Conservation (phyloP, 2,329 filamentous ascomycete genomes). For the Alternaria burnsii region DNA sequence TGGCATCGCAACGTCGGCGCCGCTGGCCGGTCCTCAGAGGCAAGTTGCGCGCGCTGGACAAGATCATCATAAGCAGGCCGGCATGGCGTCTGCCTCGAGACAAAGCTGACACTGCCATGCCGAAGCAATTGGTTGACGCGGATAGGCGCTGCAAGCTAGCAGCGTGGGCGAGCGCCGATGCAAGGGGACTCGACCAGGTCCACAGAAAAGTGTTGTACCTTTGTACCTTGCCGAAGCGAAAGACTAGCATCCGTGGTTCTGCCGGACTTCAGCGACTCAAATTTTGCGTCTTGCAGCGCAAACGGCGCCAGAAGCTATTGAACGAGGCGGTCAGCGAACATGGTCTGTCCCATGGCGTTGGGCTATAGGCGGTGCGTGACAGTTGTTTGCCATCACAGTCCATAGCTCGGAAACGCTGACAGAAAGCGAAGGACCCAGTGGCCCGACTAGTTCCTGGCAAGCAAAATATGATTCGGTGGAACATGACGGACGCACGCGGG, state of each 20-base stretch:
- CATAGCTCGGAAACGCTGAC: conserved; percentile 7
- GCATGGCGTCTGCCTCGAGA: background rate
- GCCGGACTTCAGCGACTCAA: conserved; percentile 22
- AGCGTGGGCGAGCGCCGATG: conserved; percentile 42
- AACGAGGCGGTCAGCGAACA: conserved; percentile 2
- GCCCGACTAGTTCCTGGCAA: conserved; percentile 21
- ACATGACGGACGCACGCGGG: conserved; percentile 16
- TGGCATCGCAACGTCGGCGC: conserved; percentile 9
- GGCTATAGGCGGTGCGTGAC: conserved; percentile 4
- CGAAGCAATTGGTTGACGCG: conserved; percentile 35
- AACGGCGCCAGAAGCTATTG: conserved; percentile 6
- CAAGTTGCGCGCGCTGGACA: conserved; percentile 17
- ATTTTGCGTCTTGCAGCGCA: conserved; percentile 15
- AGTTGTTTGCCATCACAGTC: conserved; percentile 1
- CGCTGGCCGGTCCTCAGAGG: conserved; percentile 15
- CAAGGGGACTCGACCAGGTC: conserved; percentile 49
- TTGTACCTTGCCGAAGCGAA: conserved; percentile 54
- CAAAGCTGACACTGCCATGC: conserved; percentile 26
- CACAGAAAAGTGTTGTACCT: conserved; percentile 44
- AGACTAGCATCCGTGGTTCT: conserved; percentile 37
- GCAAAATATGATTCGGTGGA: conserved; percentile 15
- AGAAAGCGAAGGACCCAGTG: conserved; percentile 13
- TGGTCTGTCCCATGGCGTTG: conserved; percentile 1
- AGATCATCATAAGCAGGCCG: conserved; percentile 26
- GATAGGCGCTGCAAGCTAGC: conserved; percentile 40